These are phyloP conservation scores for Yarrowia bubula DNA, from an alignment of 805 yeast genomes.

Conservation along the genomic window DNA sequence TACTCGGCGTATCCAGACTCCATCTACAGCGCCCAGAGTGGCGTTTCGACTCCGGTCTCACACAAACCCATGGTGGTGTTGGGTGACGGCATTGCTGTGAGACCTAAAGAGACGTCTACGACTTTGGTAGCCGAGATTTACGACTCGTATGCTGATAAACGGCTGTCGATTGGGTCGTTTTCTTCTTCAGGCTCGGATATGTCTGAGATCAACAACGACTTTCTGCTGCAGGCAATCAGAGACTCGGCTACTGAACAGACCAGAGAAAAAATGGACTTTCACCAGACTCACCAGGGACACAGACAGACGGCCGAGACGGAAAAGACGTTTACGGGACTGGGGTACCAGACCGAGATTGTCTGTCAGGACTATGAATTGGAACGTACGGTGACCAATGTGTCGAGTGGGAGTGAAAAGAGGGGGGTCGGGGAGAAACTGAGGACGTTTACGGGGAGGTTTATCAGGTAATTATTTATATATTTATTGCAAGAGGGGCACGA, in stretches of 20 bases:
- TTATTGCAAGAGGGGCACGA: background rate
- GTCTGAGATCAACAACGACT: conserved; percentile 10
- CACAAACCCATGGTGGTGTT: conserved; percentile 2
- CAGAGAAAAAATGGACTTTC: background rate
- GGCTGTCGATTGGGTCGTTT: background rate
- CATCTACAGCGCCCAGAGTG: background rate
- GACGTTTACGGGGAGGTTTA: background rate
- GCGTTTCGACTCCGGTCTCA: background rate
- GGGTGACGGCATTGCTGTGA: background rate
- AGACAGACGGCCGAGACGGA: conserved; percentile 1
- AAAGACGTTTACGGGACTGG: background rate
- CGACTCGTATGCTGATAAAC: background rate
- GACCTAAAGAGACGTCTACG: too few species aligned
- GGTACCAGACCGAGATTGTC: background rate
- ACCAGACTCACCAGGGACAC: conserved; percentile 12
- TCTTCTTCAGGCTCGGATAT: conserved; percentile 1
- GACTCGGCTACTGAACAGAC: background rate
- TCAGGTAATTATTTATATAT: conserved; percentile 15
- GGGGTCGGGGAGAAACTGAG: background rate
- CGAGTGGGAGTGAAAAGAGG: background rate
- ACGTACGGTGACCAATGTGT: background rate
- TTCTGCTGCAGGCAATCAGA: conserved; percentile 5
- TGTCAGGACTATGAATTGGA: background rate
- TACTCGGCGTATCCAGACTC: background rate
- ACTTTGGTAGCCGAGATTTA: conserved; percentile 12